Evolutionary conservation across 768 basidiomycete genomes (phyloP).

Genomic region (Paxillus ammoniavirescens): DNA sequence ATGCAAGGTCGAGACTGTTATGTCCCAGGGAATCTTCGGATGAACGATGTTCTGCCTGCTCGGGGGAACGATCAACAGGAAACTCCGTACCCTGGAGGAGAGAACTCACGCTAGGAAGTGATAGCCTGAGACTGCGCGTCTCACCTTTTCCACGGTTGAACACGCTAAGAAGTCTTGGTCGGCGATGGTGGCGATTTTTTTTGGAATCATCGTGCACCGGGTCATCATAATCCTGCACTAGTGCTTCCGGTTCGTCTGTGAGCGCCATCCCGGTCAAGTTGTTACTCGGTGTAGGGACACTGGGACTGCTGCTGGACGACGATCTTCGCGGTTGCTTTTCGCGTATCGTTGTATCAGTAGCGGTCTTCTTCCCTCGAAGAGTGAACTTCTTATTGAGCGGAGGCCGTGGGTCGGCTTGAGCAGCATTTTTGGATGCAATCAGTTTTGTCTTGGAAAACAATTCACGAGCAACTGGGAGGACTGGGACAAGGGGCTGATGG

Average conservation of each 20-base stretch:
- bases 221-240: constrained; percentile 17
- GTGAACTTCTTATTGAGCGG: constrained; percentile 18
- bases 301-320: constrained; percentile 18
- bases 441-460: constrained; percentile 76
- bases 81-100: background rate
- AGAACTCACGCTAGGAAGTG: constrained; percentile 13
- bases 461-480: constrained; percentile 76
- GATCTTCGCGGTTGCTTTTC: constrained; percentile 14
- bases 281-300: background rate
- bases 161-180: constrained; percentile 31
- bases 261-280: constrained; percentile 32
- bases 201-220: constrained; percentile 13
- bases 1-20: constrained; percentile 2
- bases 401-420: constrained; percentile 27
- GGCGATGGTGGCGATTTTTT: constrained; percentile 20
- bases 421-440: constrained; percentile 42
- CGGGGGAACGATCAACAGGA: background rate
- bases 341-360: constrained; percentile 12
- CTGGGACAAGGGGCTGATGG: constrained; percentile 74
- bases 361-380: constrained; percentile 18
- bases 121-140: background rate
- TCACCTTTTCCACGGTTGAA: constrained; percentile 26
- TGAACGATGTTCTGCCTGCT: constrained; percentile 6
- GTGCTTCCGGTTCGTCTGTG: constrained; percentile 42
- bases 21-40: constrained; percentile 2